Conservation (phyloP, 306 rosid species). For the Coriaria nepalensis region DNA sequence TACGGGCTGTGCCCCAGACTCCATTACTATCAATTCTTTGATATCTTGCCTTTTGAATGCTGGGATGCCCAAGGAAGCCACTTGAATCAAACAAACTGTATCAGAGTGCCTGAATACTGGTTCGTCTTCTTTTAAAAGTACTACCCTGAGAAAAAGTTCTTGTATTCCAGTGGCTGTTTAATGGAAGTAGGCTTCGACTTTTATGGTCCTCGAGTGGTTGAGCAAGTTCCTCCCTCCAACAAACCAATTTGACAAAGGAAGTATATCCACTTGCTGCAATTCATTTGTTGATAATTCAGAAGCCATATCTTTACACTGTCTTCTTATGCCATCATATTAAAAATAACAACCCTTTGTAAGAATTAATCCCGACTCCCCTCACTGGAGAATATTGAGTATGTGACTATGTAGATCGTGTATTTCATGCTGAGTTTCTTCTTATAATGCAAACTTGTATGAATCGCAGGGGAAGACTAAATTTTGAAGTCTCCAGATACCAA, state of each 20-base stretch:
- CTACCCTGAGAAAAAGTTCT: constrained; percentile 22
- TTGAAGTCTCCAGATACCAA: no score
- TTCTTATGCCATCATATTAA: no score
- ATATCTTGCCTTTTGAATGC: constrained; percentile 67
- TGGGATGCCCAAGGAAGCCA: constrained; percentile 72
- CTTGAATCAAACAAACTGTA: constrained; percentile 30
- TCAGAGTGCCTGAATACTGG: constrained; percentile 22
- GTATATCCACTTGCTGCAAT: background rate
- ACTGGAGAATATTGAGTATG: no score
- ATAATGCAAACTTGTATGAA: no score
- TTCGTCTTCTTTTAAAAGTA: constrained; percentile 10
- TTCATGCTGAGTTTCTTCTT: no score
- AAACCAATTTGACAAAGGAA: background rate
- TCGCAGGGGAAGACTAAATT: no score
- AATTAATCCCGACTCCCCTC: no score
- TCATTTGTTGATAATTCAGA: no score
- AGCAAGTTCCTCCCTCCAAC: constrained; percentile 4
- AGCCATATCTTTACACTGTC: no score
- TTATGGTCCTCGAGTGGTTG: constrained; percentile 1
- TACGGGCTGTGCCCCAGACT: constrained; percentile 53
- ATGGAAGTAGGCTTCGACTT: constrained; percentile 9
- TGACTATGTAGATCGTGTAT: no score
- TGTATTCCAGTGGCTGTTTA: constrained; percentile 32
- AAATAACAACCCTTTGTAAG: no score
- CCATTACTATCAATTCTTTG: constrained; percentile 46